Conservation (phyloP, 1,139 yeast genomes). For the Candida sp. region DNA sequence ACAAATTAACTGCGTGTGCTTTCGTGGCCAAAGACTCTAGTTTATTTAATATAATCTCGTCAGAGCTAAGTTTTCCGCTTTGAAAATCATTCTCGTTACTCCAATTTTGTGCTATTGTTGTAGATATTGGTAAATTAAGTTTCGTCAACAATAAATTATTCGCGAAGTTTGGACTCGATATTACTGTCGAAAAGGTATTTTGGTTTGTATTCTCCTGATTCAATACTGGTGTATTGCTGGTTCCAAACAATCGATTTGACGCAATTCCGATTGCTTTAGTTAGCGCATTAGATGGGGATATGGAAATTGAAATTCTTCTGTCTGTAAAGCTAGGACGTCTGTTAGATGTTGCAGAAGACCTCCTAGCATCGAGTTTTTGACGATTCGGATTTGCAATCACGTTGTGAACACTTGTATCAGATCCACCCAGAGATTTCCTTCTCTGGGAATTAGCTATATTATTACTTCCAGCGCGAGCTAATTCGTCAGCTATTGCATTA, state of each 20-base stretch:
- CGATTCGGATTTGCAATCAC: slow-evolving; percentile 4
- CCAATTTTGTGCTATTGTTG: slow-evolving; percentile 11
- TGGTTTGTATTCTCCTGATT: slow-evolving; percentile 6
- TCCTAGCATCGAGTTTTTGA: slow-evolving; percentile 13
- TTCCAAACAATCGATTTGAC: slow-evolving; percentile 81
- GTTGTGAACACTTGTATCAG: slow-evolving; percentile 9
- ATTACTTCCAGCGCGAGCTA: slow-evolving; percentile 66
- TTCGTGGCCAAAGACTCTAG: slow-evolving; percentile 82
- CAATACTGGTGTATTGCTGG: slow-evolving; percentile 2
- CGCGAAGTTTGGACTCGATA: slow-evolving; percentile 33
- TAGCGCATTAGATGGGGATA: slow-evolving; percentile 86
- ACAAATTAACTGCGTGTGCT: slow-evolving; percentile 83
- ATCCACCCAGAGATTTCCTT: slow-evolving; percentile 10
- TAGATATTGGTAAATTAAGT: slow-evolving; percentile 26
- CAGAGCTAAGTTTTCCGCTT: slow-evolving; percentile 13
- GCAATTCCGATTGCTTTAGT: slow-evolving; percentile 88
- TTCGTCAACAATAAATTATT: slow-evolving; percentile 33
- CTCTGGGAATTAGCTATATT: slow-evolving; percentile 12
- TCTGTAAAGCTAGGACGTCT: slow-evolving; percentile 53
- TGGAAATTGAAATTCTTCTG: slow-evolving; percentile 61
- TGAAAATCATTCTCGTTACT: slow-evolving; percentile 7
- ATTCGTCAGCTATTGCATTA: slow-evolving; percentile 90
- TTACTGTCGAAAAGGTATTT: slow-evolving; percentile 16
- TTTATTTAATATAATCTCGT: slow-evolving; percentile 39
- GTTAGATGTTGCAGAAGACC: slow-evolving; percentile 30